A percentile compares a stretch with the other conserved stretches of the same genome.
Conservation (phyloP, 164 flowering plant genomes). For the Macadamia tetraphylla region DNA sequence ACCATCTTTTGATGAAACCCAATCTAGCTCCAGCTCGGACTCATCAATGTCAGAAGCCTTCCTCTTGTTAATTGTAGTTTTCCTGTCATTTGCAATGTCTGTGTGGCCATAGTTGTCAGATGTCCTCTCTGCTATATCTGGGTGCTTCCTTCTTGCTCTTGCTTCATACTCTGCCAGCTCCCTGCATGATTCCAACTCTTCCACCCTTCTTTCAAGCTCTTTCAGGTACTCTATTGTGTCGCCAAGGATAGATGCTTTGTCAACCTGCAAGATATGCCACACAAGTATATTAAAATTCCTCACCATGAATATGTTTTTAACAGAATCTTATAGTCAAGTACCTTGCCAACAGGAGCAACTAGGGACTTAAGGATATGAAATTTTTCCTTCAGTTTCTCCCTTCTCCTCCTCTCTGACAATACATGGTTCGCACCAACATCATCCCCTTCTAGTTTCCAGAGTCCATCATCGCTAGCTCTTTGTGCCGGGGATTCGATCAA, state of each 20-base stretch:
- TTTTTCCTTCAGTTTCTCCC: slow-evolving; percentile 45
- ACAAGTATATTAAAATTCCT: background rate
- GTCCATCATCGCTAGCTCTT: slow-evolving; percentile 15
- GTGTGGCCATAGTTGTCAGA: slow-evolving; percentile 56
- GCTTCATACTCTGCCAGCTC: slow-evolving; percentile 30
- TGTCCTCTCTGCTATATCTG: slow-evolving; percentile 48
- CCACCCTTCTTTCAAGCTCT: slow-evolving; percentile 72
- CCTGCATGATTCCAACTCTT: slow-evolving; percentile 54
- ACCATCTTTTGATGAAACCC: slow-evolving; percentile 25
- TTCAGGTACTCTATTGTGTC: slow-evolving; percentile 69
- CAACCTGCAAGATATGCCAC: slow-evolving; percentile 43
- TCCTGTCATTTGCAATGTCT: slow-evolving; percentile 22
- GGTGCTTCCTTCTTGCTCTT: slow-evolving; percentile 34
- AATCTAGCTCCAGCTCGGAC: slow-evolving; percentile 26
- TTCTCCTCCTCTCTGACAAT: slow-evolving; percentile 33
- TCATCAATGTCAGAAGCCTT: slow-evolving; percentile 54
- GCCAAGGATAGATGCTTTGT: slow-evolving; percentile 57
- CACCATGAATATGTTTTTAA: too few relatives aligned
- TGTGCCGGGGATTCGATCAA: slow-evolving; percentile 28
- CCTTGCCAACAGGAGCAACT: slow-evolving; percentile 68
- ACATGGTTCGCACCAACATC: slow-evolving; percentile 30
- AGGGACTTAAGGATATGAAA: slow-evolving; percentile 54
- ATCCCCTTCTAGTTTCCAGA: slow-evolving; percentile 34
- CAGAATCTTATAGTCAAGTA: slow-evolving; percentile 15
- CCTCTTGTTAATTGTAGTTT: slow-evolving; percentile 49